Conservation (phyloP, 2,329 filamentous ascomycete genomes). For the Lojkania enalia region DNA sequence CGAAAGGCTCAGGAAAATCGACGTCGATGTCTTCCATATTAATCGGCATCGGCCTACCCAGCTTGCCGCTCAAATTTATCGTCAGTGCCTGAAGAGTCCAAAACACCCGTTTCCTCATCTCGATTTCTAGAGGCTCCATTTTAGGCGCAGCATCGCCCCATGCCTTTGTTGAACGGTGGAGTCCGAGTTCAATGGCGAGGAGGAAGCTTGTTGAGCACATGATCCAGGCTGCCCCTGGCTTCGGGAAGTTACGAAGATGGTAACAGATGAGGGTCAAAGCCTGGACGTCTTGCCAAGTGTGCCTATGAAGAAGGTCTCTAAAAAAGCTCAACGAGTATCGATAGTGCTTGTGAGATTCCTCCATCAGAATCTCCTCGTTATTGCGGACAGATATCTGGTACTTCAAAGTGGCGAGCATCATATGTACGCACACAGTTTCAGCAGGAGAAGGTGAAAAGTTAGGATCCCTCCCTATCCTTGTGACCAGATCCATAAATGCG, state of each 20-base stretch:
- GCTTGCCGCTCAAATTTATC: slow-evolving; percentile 71
- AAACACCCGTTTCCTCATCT: slow-evolving; percentile 78
- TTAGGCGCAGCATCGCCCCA: slow-evolving; percentile 52
- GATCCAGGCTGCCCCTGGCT: slow-evolving; percentile 74
- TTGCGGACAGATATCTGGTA: slow-evolving; percentile 78
- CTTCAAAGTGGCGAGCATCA: slow-evolving; percentile 77
- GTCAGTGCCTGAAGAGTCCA: slow-evolving; percentile 71
- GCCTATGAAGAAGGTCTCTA: slow-evolving; percentile 64
- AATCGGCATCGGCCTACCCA: slow-evolving; percentile 77
- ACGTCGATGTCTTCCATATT: slow-evolving; percentile 76
- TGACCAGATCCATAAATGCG: slow-evolving; percentile 70
- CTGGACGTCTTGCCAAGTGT: slow-evolving; percentile 69
- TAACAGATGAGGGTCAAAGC: slow-evolving; percentile 71
- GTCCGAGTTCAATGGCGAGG: slow-evolving; percentile 72
- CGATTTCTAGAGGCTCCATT: slow-evolving; percentile 64
- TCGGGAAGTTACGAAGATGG: slow-evolving; percentile 76
- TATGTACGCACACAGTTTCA: slow-evolving; percentile 72
- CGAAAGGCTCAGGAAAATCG: slow-evolving; percentile 71
- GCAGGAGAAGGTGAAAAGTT: slow-evolving; percentile 64
- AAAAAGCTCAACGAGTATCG: slow-evolving; percentile 73
- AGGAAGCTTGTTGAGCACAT: slow-evolving; percentile 67
- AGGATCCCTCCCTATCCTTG: slow-evolving; percentile 73
- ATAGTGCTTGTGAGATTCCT: slow-evolving; percentile 75
- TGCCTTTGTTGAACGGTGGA: slow-evolving; percentile 71
- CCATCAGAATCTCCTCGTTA: slow-evolving; percentile 56